Conservation (phyloP, 768 basidiomycete species). For the Phlebiopsis flavidoalba region DNA sequence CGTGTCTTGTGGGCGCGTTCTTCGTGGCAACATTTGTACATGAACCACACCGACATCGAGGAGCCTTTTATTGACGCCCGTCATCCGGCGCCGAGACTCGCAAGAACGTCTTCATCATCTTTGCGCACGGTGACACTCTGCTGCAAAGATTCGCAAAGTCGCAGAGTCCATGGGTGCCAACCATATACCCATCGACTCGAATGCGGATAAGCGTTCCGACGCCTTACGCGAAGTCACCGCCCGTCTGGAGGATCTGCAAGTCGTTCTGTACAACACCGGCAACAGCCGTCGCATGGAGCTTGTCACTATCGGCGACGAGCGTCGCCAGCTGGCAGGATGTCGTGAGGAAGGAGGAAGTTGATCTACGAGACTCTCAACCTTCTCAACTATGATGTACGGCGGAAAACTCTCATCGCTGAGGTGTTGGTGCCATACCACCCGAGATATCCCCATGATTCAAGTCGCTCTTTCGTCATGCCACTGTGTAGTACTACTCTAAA, state of each 20-base stretch:
- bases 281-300: slow-evolving; percentile 79
- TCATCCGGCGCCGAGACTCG: slow-evolving; percentile 76
- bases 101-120: slow-evolving; percentile 99
- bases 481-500: slow-evolving; percentile 45
- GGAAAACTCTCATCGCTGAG: slow-evolving; percentile 94
- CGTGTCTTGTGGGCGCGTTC: slow-evolving; percentile 93
- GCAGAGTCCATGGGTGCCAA: slow-evolving; percentile 99
- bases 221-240: slow-evolving; percentile 83
- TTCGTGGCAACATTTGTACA: slow-evolving; percentile 94
- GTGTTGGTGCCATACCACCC: slow-evolving; percentile 96
- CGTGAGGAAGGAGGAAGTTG: slow-evolving; percentile 90
- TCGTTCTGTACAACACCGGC: slow-evolving; percentile 86
- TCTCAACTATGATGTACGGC: slow-evolving; percentile 89
- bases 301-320: slow-evolving; percentile 75
- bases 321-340: slow-evolving; percentile 91
- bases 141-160: slow-evolving; percentile 94
- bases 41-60: slow-evolving; percentile 95
- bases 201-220: slow-evolving; percentile 87
- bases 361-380: slow-evolving; percentile 95
- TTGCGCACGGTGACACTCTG: slow-evolving; percentile 90
- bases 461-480: slow-evolving; percentile 83
- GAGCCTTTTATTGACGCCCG: slow-evolving; percentile 90
- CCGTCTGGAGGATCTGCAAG: slow-evolving; percentile 88
- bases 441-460: slow-evolving; percentile 86
- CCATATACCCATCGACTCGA: slow-evolving; percentile 92